These are phyloP conservation scores for Allium sativum DNA, from an alignment of 106 monocot genomes.

Conservation along the genomic window DNA sequence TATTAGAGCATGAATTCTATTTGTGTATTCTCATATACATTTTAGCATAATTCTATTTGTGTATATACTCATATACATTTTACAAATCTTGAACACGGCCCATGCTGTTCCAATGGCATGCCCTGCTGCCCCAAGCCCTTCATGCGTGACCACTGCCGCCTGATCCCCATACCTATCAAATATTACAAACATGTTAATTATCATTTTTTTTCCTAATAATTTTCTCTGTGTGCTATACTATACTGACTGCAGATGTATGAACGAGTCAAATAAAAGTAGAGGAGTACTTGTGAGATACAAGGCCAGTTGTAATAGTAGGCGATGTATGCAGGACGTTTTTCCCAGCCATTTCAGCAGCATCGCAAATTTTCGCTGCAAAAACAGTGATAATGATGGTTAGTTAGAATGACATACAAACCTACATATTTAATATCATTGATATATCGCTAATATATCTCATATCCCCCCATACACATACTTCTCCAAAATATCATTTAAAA, in stretches of 20 bases:
- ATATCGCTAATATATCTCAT: no score
- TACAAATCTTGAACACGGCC: slow-evolving; percentile 73
- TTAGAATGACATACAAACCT: neutral
- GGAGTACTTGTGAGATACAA: slow-evolving; percentile 64
- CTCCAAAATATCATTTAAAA: no score
- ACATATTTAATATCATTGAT: no score
- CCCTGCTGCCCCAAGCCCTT: slow-evolving; percentile 54
- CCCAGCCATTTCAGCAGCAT: slow-evolving; percentile 85
- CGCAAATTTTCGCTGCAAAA: slow-evolving; percentile 73
- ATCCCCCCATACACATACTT: no score
- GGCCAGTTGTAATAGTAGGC: slow-evolving; percentile 69
- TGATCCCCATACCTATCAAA: slow-evolving; percentile 60
- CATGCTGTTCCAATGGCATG: slow-evolving; percentile 85
- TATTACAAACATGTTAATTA: no score
- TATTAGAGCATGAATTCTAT: no score
- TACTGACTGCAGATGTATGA: no score
- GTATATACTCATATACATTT: no score
- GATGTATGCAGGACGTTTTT: slow-evolving; percentile 84
- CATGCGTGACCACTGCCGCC: slow-evolving; percentile 38
- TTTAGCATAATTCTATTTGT: no score
- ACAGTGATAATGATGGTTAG: neutral
- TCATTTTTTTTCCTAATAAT: no score
- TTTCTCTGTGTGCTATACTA: no score
- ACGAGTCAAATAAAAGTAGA: neutral
- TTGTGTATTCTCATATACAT: no score